phyloP scores from a whole-genome alignment of 352 stramenopile genomes.

The Globisporangium viniferum region DNA sequence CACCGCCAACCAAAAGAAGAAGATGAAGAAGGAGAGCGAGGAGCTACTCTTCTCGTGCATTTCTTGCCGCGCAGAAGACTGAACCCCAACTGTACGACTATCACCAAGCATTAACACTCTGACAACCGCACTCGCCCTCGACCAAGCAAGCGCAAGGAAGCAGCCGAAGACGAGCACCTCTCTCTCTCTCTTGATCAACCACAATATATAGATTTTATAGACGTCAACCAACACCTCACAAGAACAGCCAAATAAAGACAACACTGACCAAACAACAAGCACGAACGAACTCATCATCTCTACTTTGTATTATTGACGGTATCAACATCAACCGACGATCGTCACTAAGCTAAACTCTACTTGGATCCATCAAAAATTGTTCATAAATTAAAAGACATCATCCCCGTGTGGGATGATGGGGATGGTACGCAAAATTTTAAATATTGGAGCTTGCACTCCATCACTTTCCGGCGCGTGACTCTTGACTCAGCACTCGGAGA shows the following conservation, averaged over 20 bases:
- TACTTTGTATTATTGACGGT: not conserved
- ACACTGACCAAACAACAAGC: not conserved
- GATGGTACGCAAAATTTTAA: not conserved
- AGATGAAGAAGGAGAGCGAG: not conserved
- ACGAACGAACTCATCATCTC: not conserved
- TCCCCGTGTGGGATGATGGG: not conserved
- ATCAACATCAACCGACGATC: not conserved
- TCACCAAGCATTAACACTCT: not conserved
- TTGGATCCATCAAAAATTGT: not conserved
- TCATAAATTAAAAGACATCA: not conserved
- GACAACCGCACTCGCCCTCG: not conserved
- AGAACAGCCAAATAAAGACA: slow-evolving; percentile 1
- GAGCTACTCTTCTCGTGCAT: not conserved
- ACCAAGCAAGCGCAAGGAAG: not conserved
- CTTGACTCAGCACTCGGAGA: slow-evolving; percentile 24
- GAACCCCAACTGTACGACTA: slow-evolving; percentile 3
- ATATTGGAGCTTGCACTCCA: not conserved
- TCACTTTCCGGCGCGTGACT: not conserved
- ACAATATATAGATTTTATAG: slow-evolving; percentile 18
- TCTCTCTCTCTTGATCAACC: not conserved
- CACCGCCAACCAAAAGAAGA: not conserved
- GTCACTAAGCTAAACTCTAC: not conserved
- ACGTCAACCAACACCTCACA: not conserved
- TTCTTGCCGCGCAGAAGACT: slow-evolving; percentile 5
- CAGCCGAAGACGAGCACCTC: not conserved